Evolutionary conservation across 768 basidiomycete genomes (phyloP).

Genomic region (Atractiella rhizophila): DNA sequence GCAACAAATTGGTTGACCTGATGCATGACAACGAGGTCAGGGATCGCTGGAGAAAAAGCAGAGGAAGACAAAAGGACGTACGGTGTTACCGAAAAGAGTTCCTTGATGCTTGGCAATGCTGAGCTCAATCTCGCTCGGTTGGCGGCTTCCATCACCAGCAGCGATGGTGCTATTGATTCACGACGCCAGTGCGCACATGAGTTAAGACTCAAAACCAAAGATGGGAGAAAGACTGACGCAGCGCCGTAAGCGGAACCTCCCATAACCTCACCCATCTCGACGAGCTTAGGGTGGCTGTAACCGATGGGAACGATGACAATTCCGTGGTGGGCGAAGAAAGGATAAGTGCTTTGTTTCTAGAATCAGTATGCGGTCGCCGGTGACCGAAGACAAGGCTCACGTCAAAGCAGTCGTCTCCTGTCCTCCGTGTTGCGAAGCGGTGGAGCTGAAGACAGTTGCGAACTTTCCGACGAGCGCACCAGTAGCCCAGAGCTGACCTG

Average conservation of each 20-base stretch:
- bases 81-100: conserved; percentile 6
- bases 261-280: conserved; percentile 23
- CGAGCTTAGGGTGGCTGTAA: conserved; percentile 26
- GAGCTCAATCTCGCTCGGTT: conserved; percentile 11
- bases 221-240: too few species aligned
- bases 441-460: conserved; percentile 45
- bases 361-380: too few species aligned
- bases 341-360: conserved; percentile 33
- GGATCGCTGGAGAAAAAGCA: too few species aligned
- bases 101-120: conserved; percentile 10
- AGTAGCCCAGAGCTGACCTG: conserved; percentile 35
- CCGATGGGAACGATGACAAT: conserved; percentile 37
- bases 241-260: conserved; percentile 45
- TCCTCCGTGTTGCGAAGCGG: too few species aligned
- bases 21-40: too few species aligned
- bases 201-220: too few species aligned
- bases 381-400: too few species aligned
- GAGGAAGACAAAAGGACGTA: too few species aligned
- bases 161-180: conserved; percentile 5
- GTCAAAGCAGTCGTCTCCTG: too few species aligned
- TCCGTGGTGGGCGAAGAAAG: conserved; percentile 30
- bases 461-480: conserved; percentile 43
- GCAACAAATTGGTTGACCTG: too few species aligned
- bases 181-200: too few species aligned
- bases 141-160: conserved; percentile 14